Evolutionary conservation across 1,139 yeast genomes (phyloP), one percentile per base, ranked within the genome.

Genomic region (Nakaseomyces uthaithaninus): DNA sequence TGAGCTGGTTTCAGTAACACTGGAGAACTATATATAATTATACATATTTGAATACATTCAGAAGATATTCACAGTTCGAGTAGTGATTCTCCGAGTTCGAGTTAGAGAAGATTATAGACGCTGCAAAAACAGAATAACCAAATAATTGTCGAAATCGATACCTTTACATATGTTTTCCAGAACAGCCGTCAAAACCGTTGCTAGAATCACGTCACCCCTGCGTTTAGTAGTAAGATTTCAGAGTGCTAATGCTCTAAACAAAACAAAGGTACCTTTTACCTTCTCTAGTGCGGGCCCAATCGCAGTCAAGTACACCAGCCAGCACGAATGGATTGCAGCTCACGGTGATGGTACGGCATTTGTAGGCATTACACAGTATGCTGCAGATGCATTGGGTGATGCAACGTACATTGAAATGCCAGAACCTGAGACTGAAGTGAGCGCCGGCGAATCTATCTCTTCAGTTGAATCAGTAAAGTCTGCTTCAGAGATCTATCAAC

Each of bases 351-450:
- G 86, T 45, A 71, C 79, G 26, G 81, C 93, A 2, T 87, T 81
- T 53, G 71, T 91, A 27, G 99, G 99, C 27, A 87, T 91, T 64
- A 89, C 98, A 46, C 77, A 75, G 55, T 89, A 91, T 62, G 99
- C 99, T 25, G 82, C 95, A 33, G 95, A 89, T 57, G 95, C 98
- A n/a, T 74, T 91, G 47, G 98, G 98, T 36, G 99, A 91, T 66
- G 94, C 94, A 41, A 93, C 97, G 14, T 91, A 72, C 63, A 81
- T 87, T 49, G 99, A 91, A 65, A 73, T 89, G 54, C 94, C 95
- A 40, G 91, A 80, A 53, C 75, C 74, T 33, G 93, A 84, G 38
- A 74, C 72, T 39, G 67, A 62, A 24, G 74, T 84, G 43, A 79
- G 72, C 44, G 70, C 72, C 42, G 94, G 94, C 41, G 97, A 87